Percentiles rank a stretch among this genome's conserved stretches.
These are phyloP conservation scores for Triticum dicoccoides DNA, from an alignment of 176 grass and related monocot species.

Conservation along the genomic window DNA sequence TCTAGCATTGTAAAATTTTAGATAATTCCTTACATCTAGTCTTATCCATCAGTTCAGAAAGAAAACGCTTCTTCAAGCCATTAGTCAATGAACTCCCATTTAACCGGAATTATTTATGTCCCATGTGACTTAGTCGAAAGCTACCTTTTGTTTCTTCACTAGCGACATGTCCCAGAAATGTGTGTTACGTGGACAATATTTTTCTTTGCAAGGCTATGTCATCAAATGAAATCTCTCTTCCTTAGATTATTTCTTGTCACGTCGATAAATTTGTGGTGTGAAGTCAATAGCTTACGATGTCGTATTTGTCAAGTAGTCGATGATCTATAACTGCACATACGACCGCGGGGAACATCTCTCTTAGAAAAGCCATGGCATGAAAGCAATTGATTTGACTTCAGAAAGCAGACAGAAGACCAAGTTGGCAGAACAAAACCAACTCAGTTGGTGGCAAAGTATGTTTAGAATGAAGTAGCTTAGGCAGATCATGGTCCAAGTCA, in stretches of 20 bases:
- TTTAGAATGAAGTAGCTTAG: background rate
- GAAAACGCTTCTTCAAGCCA: background rate
- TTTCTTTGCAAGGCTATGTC: background rate
- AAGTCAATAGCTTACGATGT: background rate
- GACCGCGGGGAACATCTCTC: background rate
- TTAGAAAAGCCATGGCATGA: background rate
- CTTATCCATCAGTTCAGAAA: slow-evolving; percentile 28
- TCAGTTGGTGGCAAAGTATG: background rate
- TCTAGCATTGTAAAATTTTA: background rate
- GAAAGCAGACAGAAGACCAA: background rate
- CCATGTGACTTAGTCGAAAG: background rate
- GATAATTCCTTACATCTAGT: slow-evolving; percentile 16
- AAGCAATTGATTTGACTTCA: slow-evolving; percentile 15
- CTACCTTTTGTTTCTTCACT: background rate
- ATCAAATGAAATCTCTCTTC: slow-evolving; percentile 5
- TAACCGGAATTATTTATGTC: slow-evolving; percentile 13
- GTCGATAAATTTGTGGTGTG: background rate
- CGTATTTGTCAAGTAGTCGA: background rate
- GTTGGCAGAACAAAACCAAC: background rate
- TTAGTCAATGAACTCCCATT: slow-evolving; percentile 24
- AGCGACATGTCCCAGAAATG: background rate
- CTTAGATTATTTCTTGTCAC: background rate
- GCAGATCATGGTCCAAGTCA: slow-evolving; percentile 12
- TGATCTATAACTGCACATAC: background rate
- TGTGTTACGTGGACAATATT: background rate